Evolutionary conservation across 176 grass and related monocot genomes (phyloP).

Genomic region (Triticum turgidum): DNA sequence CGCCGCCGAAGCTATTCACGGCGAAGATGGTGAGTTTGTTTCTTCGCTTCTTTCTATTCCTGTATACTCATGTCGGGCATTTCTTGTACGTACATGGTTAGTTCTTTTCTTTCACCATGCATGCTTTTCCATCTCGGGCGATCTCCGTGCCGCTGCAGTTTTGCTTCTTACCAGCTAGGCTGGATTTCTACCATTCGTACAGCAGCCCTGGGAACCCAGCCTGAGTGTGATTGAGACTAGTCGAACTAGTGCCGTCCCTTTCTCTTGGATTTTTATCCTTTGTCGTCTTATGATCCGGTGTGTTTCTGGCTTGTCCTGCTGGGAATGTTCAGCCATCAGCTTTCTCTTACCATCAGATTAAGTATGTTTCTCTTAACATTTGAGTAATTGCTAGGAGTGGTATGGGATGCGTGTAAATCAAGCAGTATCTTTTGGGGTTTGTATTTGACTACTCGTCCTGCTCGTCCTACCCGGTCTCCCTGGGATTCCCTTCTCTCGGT

Average conservation of each 20-base stretch:
- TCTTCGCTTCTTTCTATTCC: background rate
- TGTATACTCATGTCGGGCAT: background rate
- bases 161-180: background rate
- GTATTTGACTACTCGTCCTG: slow-evolving; percentile 33
- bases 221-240: background rate
- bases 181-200: background rate
- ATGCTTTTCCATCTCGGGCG: background rate
- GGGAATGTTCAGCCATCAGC: slow-evolving; percentile 11
- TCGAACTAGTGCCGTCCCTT: slow-evolving; percentile 19
- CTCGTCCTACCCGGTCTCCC: background rate
- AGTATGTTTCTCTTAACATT: background rate
- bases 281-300: slow-evolving; percentile 29
- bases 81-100: background rate
- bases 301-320: background rate
- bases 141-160: background rate
- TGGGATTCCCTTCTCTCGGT: slow-evolving; percentile 46
- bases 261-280: background rate
- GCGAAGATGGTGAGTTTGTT: slow-evolving; percentile 68
- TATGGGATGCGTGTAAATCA: background rate
- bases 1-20: slow-evolving; percentile 19
- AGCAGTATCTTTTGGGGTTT: slow-evolving; percentile 29
- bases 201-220: background rate
- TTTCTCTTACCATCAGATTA: background rate
- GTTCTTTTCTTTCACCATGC: background rate
- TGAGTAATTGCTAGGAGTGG: background rate